Evolutionary conservation across 73 alveolate genomes (phyloP), one percentile per base, ranked within the genome.

Genomic region (Stentor roeselii): DNA sequence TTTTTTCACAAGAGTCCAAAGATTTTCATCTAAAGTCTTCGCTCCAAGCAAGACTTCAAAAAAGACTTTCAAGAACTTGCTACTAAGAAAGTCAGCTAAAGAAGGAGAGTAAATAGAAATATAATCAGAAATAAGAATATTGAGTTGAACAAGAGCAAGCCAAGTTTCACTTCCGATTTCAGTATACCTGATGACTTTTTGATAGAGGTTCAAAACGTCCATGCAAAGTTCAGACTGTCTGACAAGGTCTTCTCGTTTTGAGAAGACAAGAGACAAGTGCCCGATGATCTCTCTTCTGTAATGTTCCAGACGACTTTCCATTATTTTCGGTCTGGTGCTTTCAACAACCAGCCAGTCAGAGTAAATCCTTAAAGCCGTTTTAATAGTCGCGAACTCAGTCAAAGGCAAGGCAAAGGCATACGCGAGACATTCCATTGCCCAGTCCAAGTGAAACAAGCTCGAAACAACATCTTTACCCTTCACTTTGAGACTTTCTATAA

Each of bases 371-470:
- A 58, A 21, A 58, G 74, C 74, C 15, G 74, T 58, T 2, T n/a
- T 21, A 0, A 58, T 58, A 0, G 27, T 58, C 27, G 74, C 15
- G 27, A 21, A 31, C 35, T 58, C 35, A 1, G 15, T 31, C 27
- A 58, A 21, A 58, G 74, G 74, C 35, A 58, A 31, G 15, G 74
- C 15, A 58, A 58, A 58, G 27, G 74, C 74, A 58, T 21, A 58
- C 35, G 35, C 74, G 27, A 58, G 15, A 31, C 74, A 58, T 58
- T 58, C 74, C 74, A 58, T 58, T 58, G 74, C 74, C 74, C 74
- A 58, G 15, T 58, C 35, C 35, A 58, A n/a, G 27, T 58, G 74
- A 58, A 58, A 58, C 15, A 21, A 31, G 15, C 35, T 58, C 0
- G 74, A 31, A 2, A 58, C 35, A 58, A 21, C 15, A 58, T n/a